Evolutionary conservation across 1,139 yeast species (phyloP).

Genomic region (Taphrina deformans): DNA sequence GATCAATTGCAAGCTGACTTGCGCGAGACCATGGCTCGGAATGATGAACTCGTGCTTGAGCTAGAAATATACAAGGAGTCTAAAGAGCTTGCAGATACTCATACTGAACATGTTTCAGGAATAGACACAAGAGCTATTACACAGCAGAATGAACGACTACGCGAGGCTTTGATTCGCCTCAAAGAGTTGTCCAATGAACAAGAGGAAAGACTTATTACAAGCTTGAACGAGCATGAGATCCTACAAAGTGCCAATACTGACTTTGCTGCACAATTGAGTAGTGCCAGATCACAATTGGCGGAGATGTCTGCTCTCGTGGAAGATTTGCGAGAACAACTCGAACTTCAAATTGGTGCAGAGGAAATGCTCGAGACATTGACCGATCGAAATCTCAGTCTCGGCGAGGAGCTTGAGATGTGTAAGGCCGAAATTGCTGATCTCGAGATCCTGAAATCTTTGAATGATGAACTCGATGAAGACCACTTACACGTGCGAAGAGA

Average conservation of each 20-base stretch:
- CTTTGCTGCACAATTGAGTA: slow-evolving; percentile 38
- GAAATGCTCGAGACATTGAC: slow-evolving; percentile 59
- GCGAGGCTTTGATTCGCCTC: slow-evolving; percentile 47
- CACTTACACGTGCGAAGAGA: slow-evolving; percentile 60
- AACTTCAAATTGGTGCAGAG: slow-evolving; percentile 47
- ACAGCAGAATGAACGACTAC: slow-evolving; percentile 49
- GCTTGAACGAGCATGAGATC: slow-evolving; percentile 42
- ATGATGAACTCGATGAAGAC: slow-evolving; percentile 62
- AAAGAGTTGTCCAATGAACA: slow-evolving; percentile 47
- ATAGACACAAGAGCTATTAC: slow-evolving; percentile 30
- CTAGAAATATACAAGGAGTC: slow-evolving; percentile 43
- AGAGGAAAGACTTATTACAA: slow-evolving; percentile 46
- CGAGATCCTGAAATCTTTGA: slow-evolving; percentile 60
- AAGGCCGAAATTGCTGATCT: slow-evolving; percentile 55
- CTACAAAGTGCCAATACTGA: slow-evolving; percentile 28
- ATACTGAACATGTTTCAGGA: neutral
- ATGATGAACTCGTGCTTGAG: slow-evolving; percentile 50
- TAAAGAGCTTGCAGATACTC: slow-evolving; percentile 36
- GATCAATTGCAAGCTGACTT: slow-evolving; percentile 46
- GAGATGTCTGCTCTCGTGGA: slow-evolving; percentile 51
- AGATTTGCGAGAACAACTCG: slow-evolving; percentile 51
- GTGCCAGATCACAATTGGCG: slow-evolving; percentile 45
- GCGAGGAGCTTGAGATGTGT: slow-evolving; percentile 49
- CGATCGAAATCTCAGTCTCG: slow-evolving; percentile 54
- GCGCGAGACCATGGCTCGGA: slow-evolving; percentile 46